phyloP scores from a whole-genome alignment of 1,284 basidiomycete genomes.

The Rhodotorula sp. region DNA sequence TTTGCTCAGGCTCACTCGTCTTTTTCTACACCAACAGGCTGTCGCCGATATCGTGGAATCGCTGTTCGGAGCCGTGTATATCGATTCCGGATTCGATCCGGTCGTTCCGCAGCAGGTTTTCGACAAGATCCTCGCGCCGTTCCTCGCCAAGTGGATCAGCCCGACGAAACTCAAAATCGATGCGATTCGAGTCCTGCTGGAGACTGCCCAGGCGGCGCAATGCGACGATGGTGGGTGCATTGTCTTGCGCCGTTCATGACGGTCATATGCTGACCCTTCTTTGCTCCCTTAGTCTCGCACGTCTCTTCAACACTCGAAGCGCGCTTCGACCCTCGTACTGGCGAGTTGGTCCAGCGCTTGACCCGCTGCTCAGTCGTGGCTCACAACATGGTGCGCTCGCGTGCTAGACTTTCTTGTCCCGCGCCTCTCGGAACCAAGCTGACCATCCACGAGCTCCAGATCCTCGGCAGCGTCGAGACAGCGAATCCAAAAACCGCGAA shows the following conservation, averaged over 20 bases:
- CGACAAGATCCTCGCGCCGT: constrained; percentile 60
- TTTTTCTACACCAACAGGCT: constrained; percentile 55
- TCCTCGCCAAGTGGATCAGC: constrained; percentile 66
- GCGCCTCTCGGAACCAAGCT: background rate
- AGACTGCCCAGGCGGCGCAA: constrained; percentile 64
- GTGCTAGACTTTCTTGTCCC: too few species aligned
- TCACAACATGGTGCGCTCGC: constrained; percentile 54
- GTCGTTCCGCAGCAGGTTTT: constrained; percentile 4
- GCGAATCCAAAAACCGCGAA: constrained; percentile 21
- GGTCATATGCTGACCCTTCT: background rate
- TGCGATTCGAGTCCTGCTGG: constrained; percentile 68
- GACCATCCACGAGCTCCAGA: constrained; percentile 13
- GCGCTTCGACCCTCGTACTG: constrained; percentile 25
- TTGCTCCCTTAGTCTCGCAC: constrained; percentile 5
- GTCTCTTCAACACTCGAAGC: constrained; percentile 6
- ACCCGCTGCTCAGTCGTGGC: constrained; percentile 57
- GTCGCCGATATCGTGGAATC: constrained; percentile 48
- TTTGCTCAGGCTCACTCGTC: constrained; percentile 49
- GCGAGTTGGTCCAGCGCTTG: constrained; percentile 14
- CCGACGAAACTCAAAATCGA: constrained; percentile 67
- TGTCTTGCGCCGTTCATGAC: constrained; percentile 41
- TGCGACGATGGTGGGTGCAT: constrained; percentile 50
- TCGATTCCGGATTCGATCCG: constrained; percentile 22
- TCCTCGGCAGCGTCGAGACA: constrained; percentile 54
- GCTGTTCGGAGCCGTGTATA: constrained; percentile 21